These are phyloP conservation scores for Boletellus sp. DNA, from an alignment of 1,284 basidiomycete species.

Conservation along the genomic window DNA sequence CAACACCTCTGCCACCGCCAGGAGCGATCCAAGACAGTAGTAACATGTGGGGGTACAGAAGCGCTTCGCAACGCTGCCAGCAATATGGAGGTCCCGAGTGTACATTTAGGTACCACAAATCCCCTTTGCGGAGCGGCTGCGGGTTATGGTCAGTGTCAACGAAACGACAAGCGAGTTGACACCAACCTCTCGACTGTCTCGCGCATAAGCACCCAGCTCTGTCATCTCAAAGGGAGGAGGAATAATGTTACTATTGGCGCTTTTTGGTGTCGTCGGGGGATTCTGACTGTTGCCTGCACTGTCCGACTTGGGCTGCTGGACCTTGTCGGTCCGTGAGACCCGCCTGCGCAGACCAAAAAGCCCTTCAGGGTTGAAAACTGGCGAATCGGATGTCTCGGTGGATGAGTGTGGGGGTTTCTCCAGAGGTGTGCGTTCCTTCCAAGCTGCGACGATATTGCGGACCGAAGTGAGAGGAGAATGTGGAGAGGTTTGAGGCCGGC, in stretches of 20 bases:
- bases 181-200: constrained; percentile 47
- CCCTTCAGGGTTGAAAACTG: constrained; percentile 37
- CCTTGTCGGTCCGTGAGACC: constrained; percentile 43
- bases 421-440: constrained; percentile 65
- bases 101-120: constrained; percentile 87
- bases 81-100: constrained; percentile 73
- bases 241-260: constrained; percentile 33
- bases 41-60: constrained; percentile 77
- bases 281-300: constrained; percentile 17
- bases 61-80: constrained; percentile 83
- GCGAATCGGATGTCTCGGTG: constrained; percentile 25
- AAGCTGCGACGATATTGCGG: constrained; percentile 74
- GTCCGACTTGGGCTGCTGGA: constrained; percentile 13
- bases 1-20: constrained; percentile 73
- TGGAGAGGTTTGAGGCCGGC: constrained; percentile 53
- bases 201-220: constrained; percentile 43
- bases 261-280: constrained; percentile 26
- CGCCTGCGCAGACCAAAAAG: constrained; percentile 64
- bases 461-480: constrained; percentile 69
- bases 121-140: constrained; percentile 78
- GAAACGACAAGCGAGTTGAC: constrained; percentile 19
- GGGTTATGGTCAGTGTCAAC: constrained; percentile 26
- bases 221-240: constrained; percentile 46
- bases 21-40: constrained; percentile 80
- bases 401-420: constrained; percentile 24